Percentiles rank a stretch among this genome's conserved stretches.
Conservation (phyloP, 1,139 yeast species). For the Williopsis jadinii region DNA sequence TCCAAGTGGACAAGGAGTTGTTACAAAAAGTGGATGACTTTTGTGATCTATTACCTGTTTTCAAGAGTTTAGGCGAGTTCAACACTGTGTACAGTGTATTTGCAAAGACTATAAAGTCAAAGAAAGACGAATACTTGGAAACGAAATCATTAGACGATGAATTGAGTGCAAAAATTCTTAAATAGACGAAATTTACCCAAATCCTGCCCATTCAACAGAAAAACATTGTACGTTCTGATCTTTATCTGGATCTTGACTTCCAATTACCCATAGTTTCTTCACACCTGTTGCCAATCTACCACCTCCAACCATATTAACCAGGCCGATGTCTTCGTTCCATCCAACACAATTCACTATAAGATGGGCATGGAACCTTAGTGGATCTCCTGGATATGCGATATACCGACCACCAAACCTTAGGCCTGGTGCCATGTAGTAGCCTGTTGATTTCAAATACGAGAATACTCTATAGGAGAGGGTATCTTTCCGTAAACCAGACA, state of each 20-base stretch:
- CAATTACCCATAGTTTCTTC: constrained; percentile 75
- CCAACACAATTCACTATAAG: constrained; percentile 53
- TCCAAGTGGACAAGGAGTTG: constrained; percentile 26
- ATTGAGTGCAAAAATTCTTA: constrained; percentile 12
- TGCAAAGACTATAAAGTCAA: constrained; percentile 29
- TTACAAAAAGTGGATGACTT: constrained; percentile 36
- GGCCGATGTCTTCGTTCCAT: constrained; percentile 42
- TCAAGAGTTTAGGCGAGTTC: constrained; percentile 44
- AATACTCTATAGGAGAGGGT: constrained; percentile 26
- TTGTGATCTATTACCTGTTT: constrained; percentile 42
- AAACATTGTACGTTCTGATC: constrained; percentile 30
- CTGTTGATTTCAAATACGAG: constrained; percentile 36
- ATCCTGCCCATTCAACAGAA: constrained; percentile 80
- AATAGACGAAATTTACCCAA: constrained; percentile 37
- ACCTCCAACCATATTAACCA: constrained; percentile 61
- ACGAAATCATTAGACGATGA: constrained; percentile 20
- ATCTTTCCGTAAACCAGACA: neutral
- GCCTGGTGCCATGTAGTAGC: constrained; percentile 71
- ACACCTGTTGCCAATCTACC: constrained; percentile 92
- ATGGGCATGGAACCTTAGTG: constrained; percentile 84
- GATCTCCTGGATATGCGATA: constrained; percentile 93
- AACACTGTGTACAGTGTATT: constrained; percentile 40
- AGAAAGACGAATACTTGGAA: constrained; percentile 30
- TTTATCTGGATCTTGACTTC: constrained; percentile 29
- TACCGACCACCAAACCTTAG: constrained; percentile 85